phyloP scores from a whole-genome alignment of 441 rosid species.

The Pelargonium citronellum region DNA sequence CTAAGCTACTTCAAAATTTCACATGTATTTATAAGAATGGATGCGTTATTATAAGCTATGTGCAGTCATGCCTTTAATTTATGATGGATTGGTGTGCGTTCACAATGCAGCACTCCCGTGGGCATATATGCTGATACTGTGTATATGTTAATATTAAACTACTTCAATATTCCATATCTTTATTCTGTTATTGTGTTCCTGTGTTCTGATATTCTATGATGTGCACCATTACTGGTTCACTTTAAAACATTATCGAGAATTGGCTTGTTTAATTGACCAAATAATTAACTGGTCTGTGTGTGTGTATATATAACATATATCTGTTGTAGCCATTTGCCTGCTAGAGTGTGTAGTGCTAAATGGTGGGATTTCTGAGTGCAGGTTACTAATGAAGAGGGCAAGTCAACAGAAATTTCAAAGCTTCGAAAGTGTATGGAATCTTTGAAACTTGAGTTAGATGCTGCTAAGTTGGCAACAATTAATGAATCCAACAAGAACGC shows the following conservation, averaged over 20 bases:
- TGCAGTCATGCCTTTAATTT: too few relatives aligned
- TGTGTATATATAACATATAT: neutral
- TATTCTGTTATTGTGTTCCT: neutral
- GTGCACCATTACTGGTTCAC: neutral
- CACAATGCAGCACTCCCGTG: too few relatives aligned
- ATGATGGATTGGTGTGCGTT: too few relatives aligned
- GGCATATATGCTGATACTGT: too few relatives aligned
- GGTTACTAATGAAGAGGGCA: conserved; percentile 81
- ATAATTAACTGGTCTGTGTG: neutral
- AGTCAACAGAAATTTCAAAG: conserved; percentile 63
- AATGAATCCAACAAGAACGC: conserved; percentile 88
- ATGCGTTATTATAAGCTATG: neutral
- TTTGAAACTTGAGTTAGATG: conserved; percentile 81
- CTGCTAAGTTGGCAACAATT: conserved; percentile 76
- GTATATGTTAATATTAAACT: neutral
- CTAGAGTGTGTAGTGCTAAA: conserved; percentile 1
- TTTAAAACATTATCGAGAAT: neutral
- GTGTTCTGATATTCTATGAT: neutral
- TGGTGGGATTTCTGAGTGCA: conserved; percentile 32
- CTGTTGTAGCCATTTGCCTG: neutral
- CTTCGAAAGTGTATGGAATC: conserved; percentile 68
- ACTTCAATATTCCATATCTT: neutral
- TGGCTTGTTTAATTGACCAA: neutral
- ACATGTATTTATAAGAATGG: neutral
- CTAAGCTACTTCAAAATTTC: neutral